phyloP scores from a whole-genome alignment of 371 early-diverging fungal species.

The Mortierella sp. region DNA sequence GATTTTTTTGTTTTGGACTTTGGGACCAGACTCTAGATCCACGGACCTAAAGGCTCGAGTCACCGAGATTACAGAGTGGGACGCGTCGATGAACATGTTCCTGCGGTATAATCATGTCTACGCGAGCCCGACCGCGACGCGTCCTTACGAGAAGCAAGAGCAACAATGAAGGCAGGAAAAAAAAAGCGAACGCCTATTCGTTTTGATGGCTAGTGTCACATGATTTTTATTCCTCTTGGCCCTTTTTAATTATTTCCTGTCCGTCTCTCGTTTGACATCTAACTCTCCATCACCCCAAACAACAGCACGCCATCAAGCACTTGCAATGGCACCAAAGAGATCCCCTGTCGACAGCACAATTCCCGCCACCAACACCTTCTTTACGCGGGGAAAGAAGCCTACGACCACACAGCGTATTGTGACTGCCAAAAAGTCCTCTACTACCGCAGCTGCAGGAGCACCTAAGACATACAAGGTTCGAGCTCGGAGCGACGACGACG shows the following conservation, averaged over 20 bases:
- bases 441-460: background rate
- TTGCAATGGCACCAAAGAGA: slow-evolving; percentile 29
- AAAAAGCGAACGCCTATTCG: too few species aligned
- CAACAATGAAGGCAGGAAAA: too few species aligned
- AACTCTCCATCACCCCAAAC: background rate
- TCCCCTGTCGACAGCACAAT: slow-evolving; percentile 1
- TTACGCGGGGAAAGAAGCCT: slow-evolving; percentile 46
- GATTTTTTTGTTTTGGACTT: too few species aligned
- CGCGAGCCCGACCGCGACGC: too few species aligned
- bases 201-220: too few species aligned
- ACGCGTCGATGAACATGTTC: too few species aligned
- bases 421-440: slow-evolving; percentile 25
- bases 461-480: background rate
- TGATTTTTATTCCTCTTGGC: background rate
- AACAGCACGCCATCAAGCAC: background rate
- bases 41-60: too few species aligned
- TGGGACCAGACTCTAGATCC: too few species aligned
- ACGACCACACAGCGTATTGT: slow-evolving; percentile 31
- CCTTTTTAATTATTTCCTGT: too few species aligned
- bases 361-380: slow-evolving; percentile 21
- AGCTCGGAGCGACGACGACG: slow-evolving; percentile 1
- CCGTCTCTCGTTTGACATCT: slow-evolving; percentile 8
- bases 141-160: too few species aligned
- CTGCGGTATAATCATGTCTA: too few species aligned
- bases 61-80: too few species aligned